Percentiles rank a stretch among this genome's conserved stretches.
phyloP scores from a whole-genome alignment of 768 basidiomycete genomes.

The Pholiota microspora region DNA sequence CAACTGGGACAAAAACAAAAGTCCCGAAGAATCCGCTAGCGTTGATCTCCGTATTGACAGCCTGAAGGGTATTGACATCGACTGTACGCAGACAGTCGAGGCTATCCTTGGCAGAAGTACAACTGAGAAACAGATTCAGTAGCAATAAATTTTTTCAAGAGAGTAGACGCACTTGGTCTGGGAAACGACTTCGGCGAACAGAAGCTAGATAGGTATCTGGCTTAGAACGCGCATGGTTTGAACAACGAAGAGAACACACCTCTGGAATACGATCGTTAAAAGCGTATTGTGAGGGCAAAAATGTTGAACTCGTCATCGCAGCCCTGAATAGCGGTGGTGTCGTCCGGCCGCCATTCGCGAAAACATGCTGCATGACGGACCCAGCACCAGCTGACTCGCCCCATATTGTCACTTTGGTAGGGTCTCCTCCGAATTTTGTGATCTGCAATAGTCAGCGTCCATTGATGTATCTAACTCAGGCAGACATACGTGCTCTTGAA shows the following conservation, averaged over 20 bases:
- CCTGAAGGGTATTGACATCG: conserved; percentile 29
- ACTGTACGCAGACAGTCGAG: conserved; percentile 38
- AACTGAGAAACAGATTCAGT: too few relatives aligned
- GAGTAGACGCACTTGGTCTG: too few relatives aligned
- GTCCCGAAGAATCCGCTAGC: conserved; percentile 35
- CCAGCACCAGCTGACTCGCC: too few relatives aligned
- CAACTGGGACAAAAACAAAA: conserved; percentile 40
- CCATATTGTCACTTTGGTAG: conserved; percentile 38
- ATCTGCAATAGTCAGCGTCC: too few relatives aligned
- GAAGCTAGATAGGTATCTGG: too few relatives aligned
- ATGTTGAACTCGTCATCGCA: conserved; percentile 46
- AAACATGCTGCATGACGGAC: conserved; percentile 47
- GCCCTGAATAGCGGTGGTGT: too few relatives aligned
- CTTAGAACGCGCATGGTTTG: too few relatives aligned
- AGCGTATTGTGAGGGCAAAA: conserved; percentile 42
- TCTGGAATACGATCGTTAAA: conserved; percentile 41
- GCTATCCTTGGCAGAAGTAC: conserved; percentile 27
- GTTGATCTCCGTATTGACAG: conserved; percentile 30
- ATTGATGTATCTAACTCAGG: too few relatives aligned
- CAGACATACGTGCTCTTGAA: too few relatives aligned
- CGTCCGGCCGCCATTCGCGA: conserved; percentile 47
- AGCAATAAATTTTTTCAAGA: too few relatives aligned
- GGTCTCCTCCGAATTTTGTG: conserved; percentile 39
- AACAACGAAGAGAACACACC: conserved; percentile 19
- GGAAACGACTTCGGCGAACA: too few relatives aligned